Conservation (phyloP, 2,329 filamentous ascomycete genomes). For the Cladosporium sp. region DNA sequence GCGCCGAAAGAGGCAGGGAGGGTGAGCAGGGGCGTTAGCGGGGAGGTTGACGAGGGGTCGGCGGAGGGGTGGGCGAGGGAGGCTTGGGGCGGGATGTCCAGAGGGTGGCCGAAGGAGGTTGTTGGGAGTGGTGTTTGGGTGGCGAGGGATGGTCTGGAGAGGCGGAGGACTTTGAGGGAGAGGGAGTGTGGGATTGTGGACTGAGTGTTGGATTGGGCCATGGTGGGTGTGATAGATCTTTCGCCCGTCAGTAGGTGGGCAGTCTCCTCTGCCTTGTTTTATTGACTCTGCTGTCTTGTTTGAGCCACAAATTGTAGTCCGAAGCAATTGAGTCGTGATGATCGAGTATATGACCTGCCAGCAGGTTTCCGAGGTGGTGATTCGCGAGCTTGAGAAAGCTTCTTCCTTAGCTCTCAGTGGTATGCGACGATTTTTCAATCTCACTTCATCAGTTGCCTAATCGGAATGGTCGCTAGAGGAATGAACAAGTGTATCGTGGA, state of each 20-base stretch:
- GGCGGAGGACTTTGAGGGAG: conserved; percentile 79
- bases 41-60: conserved; percentile 51
- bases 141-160: conserved; percentile 79
- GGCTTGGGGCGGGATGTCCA: conserved; percentile 59
- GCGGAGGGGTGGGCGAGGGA: conserved; percentile 70
- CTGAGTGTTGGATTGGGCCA: neutral
- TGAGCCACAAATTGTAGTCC: neutral
- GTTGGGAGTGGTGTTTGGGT: conserved; percentile 66
- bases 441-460: too few relatives aligned
- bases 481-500: neutral
- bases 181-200: conserved; percentile 65
- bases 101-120: conserved; percentile 46
- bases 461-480: too few relatives aligned
- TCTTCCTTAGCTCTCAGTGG: neutral
- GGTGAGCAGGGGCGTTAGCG: conserved; percentile 66
- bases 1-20: conserved; percentile 90
- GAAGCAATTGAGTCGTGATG: neutral
- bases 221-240: neutral
- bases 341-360: neutral
- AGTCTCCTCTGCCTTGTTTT: neutral
- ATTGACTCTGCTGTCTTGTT: neutral
- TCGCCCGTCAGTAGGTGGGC: neutral
- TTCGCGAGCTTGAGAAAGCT: neutral
- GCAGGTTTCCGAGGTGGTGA: neutral
- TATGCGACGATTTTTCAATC: neutral